These are phyloP conservation scores for Gossypium longicalyx DNA, from an alignment of 345 rosid genomes.

Conservation along the genomic window DNA sequence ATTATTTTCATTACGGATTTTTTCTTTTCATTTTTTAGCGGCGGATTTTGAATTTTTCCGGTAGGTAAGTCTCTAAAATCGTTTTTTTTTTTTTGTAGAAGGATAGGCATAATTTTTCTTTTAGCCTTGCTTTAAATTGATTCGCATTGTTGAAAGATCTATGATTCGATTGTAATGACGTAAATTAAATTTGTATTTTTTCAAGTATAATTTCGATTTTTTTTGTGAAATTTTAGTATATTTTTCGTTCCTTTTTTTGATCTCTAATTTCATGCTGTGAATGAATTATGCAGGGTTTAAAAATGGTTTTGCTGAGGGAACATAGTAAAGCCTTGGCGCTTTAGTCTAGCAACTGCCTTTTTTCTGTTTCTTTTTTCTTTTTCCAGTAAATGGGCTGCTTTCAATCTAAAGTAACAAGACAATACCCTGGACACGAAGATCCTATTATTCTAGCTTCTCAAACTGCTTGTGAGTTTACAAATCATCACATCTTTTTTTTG, in stretches of 20 bases:
- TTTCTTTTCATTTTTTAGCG: not conserved
- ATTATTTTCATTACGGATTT: no score
- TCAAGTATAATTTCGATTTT: not conserved
- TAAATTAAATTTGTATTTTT: not conserved
- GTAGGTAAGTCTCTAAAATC: not conserved
- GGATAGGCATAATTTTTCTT: no score
- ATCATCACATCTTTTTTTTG: not conserved
- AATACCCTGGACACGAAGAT: slow-evolving; percentile 82
- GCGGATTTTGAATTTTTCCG: not conserved
- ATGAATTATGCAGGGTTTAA: slow-evolving; percentile 17
- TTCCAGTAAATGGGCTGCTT: slow-evolving; percentile 92
- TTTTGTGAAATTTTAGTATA: not conserved
- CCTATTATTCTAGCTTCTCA: slow-evolving; percentile 81
- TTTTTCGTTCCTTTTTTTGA: not conserved
- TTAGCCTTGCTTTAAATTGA: no score
- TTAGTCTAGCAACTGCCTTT: slow-evolving; percentile 13
- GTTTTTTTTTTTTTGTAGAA: not conserved
- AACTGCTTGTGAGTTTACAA: slow-evolving; percentile 71
- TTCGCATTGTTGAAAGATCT: not conserved
- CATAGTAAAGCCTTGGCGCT: slow-evolving; percentile 25
- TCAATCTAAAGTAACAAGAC: slow-evolving; percentile 62
- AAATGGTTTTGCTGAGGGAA: slow-evolving; percentile 22
- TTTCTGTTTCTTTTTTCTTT: not conserved
- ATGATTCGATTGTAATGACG: not conserved
- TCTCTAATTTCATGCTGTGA: slow-evolving; percentile 5